phyloP scores from a whole-genome alignment of 768 basidiomycete genomes.

The Mycena alexandri region DNA sequence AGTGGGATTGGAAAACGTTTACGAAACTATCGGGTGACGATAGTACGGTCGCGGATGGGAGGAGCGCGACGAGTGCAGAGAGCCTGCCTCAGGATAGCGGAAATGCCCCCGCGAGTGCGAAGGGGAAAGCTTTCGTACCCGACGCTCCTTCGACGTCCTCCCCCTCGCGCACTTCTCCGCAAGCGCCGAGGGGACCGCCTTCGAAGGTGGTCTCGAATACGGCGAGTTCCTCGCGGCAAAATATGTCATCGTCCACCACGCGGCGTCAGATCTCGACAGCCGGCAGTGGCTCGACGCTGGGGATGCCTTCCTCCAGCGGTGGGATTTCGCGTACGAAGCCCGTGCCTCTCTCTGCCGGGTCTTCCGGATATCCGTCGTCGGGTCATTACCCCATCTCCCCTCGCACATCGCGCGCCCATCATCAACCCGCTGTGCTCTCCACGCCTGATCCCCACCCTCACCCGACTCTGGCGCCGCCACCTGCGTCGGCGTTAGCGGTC shows the following conservation, averaged over 20 bases:
- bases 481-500: slow-evolving; percentile 80
- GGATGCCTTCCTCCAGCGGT: slow-evolving; percentile 11
- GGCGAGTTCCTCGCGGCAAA: slow-evolving; percentile 40
- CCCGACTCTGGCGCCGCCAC: slow-evolving; percentile 70
- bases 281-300: slow-evolving; percentile 17
- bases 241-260: slow-evolving; percentile 37
- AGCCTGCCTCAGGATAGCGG: slow-evolving; percentile 51
- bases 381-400: slow-evolving; percentile 64
- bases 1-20: slow-evolving; percentile 82
- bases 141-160: slow-evolving; percentile 38
- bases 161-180: slow-evolving; percentile 38
- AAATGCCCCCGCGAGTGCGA: slow-evolving; percentile 47
- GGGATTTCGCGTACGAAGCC: slow-evolving; percentile 54
- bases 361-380: slow-evolving; percentile 49
- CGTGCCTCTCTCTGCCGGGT: slow-evolving; percentile 53
- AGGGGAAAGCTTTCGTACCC: slow-evolving; percentile 46
- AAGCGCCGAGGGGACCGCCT: slow-evolving; percentile 37
- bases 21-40: slow-evolving; percentile 56
- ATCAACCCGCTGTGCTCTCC: slow-evolving; percentile 47
- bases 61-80: slow-evolving; percentile 67
- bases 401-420: slow-evolving; percentile 56
- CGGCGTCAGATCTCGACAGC: slow-evolving; percentile 27
- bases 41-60: slow-evolving; percentile 53
- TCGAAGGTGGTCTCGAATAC: slow-evolving; percentile 43
- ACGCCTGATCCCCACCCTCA: slow-evolving; percentile 78